These are phyloP conservation scores for Aspergillus cavernicola DNA, from an alignment of 495 filamentous ascomycete genomes.

Conservation along the genomic window DNA sequence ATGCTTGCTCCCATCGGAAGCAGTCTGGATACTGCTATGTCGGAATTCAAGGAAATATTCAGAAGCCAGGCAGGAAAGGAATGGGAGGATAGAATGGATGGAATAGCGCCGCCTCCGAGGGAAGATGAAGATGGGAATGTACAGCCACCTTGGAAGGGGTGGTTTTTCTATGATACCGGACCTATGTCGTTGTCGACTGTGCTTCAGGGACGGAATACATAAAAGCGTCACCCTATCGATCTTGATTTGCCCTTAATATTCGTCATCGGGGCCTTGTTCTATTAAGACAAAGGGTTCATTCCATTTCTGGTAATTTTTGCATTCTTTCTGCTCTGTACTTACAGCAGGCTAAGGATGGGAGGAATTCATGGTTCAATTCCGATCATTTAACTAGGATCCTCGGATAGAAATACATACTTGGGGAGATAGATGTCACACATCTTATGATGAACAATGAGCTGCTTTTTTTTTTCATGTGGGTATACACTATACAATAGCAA, in stretches of 20 bases:
- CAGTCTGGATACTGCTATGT: conserved; percentile 33
- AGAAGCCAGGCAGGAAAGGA: conserved; percentile 46
- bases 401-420: not conserved
- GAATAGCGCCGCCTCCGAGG: conserved; percentile 14
- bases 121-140: conserved; percentile 22
- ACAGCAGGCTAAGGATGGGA: no score
- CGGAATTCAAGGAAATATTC: conserved; percentile 55
- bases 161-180: conserved; percentile 27
- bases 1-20: conserved; percentile 32
- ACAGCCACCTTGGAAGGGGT: conserved; percentile 29
- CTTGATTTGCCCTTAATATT: no score
- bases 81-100: conserved; percentile 50
- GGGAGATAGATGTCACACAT: no score
- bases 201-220: conserved; percentile 10
- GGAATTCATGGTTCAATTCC: not conserved
- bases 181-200: conserved; percentile 21
- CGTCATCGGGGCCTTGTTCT: no score
- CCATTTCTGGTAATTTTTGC: not conserved
- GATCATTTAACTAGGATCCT: not conserved
- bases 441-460: not conserved
- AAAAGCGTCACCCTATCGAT: not conserved
- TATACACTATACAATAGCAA: conserved; percentile 28
- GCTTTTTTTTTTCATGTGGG: conserved; percentile 16
- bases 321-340: not conserved
- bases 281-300: no score